These are phyloP conservation scores for Globisporangium cylindrosporum DNA, from an alignment of 352 stramenopile genomes.

Conservation along the genomic window DNA sequence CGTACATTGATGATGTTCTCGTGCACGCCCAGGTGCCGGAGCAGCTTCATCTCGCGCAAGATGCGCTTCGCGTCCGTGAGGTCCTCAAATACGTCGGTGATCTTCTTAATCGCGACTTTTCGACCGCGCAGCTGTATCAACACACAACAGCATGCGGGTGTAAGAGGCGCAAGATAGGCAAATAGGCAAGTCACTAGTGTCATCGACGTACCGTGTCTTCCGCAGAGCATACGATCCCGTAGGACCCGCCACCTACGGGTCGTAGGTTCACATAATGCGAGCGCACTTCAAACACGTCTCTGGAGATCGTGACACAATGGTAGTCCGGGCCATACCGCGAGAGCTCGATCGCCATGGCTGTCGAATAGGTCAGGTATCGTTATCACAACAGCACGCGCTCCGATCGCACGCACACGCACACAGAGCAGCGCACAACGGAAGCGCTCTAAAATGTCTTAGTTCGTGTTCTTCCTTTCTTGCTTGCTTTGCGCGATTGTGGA, in stretches of 20 bases:
- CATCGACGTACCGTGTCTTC: slow-evolving; percentile 75
- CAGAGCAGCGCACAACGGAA: not conserved
- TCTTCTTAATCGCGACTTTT: slow-evolving; percentile 92
- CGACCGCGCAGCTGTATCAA: slow-evolving; percentile 60
- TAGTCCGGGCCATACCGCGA: slow-evolving; percentile 78
- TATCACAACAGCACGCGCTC: not conserved
- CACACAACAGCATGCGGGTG: not conserved
- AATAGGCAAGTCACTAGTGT: not conserved
- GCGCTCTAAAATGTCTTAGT: too few species aligned
- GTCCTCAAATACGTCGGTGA: slow-evolving; percentile 91
- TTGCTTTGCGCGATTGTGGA: not conserved
- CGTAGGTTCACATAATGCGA: slow-evolving; percentile 81
- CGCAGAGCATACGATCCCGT: slow-evolving; percentile 91
- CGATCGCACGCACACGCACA: not conserved
- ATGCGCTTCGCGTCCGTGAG: slow-evolving; percentile 93
- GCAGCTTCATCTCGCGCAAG: slow-evolving; percentile 91
- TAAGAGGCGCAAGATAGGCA: not conserved
- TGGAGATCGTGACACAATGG: slow-evolving; percentile 79
- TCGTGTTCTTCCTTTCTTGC: too few species aligned
- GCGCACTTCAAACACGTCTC: slow-evolving; percentile 81
- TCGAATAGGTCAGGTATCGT: not conserved
- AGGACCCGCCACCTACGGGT: slow-evolving; percentile 82
- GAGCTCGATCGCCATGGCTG: slow-evolving; percentile 54
- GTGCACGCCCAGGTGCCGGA: slow-evolving; percentile 88
- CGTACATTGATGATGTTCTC: slow-evolving; percentile 90